Evolutionary conservation across 1,284 basidiomycete species (phyloP).

Genomic region (Schizophyllum amplum): DNA sequence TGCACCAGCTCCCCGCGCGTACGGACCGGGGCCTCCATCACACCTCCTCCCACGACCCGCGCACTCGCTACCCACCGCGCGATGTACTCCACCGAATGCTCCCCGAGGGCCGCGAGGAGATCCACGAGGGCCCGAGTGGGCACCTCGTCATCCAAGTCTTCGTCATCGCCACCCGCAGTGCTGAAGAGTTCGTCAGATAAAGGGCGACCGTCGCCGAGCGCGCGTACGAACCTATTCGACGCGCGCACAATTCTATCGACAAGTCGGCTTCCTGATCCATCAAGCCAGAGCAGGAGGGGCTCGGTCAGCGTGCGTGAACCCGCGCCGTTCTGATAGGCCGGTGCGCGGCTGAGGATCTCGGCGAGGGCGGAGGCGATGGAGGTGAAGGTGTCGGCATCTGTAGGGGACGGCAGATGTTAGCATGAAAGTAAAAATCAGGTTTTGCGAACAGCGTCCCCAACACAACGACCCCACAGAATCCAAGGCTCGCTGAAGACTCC

Average conservation of each 20-base stretch:
- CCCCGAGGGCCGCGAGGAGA: conserved; percentile 71
- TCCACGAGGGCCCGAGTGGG: conserved; percentile 37
- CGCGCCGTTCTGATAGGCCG: conserved; percentile 57
- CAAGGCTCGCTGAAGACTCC: no score
- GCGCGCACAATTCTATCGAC: conserved; percentile 34
- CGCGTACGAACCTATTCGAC: not conserved
- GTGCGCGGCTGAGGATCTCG: conserved; percentile 69
- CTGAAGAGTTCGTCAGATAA: no score
- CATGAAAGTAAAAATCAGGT: no score
- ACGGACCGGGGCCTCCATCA: conserved; percentile 13
- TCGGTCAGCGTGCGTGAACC: conserved; percentile 71
- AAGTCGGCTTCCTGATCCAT: conserved; percentile 45
- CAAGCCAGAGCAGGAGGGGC: conserved; percentile 72
- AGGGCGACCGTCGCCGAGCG: no score
- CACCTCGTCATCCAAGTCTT: conserved; percentile 13
- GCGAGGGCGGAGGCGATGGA: conserved; percentile 66
- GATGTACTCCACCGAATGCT: conserved; percentile 79
- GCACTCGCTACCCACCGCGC: conserved; percentile 29
- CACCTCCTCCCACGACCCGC: not conserved
- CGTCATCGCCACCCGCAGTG: not conserved
- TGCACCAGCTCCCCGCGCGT: conserved; percentile 53
- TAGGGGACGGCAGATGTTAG: not conserved
- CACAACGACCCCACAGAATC: no score
- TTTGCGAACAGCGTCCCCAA: no score
- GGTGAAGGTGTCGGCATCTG: conserved; percentile 34